Percentiles rank a stretch among this genome's conserved stretches.
phyloP scores from a whole-genome alignment of 345 rosid species.

The Gossypium herbaceum region DNA sequence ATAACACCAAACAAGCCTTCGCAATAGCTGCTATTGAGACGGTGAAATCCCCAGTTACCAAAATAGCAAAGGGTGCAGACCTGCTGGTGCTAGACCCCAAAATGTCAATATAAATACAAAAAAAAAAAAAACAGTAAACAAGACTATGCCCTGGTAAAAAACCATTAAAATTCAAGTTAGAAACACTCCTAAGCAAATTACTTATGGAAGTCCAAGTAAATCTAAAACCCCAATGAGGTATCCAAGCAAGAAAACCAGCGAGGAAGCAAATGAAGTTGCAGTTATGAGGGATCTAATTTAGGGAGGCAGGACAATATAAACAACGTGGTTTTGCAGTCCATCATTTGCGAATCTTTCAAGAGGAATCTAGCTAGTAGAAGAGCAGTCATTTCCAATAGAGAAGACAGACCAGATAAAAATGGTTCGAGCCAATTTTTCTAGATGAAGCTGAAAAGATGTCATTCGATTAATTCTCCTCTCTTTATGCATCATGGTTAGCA shows the following conservation, averaged over 20 bases:
- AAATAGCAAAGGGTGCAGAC: background rate
- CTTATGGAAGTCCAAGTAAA: background rate
- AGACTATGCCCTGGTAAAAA: background rate
- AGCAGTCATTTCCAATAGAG: background rate
- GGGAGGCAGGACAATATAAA: background rate
- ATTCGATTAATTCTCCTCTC: background rate
- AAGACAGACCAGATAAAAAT: background rate
- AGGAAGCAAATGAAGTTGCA: constrained; percentile 3
- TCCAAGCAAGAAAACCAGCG: background rate
- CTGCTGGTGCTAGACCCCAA: background rate
- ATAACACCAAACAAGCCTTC: background rate
- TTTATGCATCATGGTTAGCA: constrained; percentile 6
- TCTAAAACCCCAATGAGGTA: background rate
- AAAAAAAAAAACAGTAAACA: background rate
- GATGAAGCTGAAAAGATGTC: background rate
- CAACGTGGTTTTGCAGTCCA: background rate
- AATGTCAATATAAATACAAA: no score
- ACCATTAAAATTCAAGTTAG: background rate
- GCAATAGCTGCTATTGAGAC: background rate
- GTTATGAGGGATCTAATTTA: background rate
- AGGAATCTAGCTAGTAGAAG: background rate
- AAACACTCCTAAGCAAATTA: background rate
- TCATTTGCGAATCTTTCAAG: background rate
- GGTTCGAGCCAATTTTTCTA: background rate
- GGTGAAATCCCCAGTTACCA: background rate